Evolutionary conservation across 345 rosid species (phyloP).

Genomic region (Gossypium anomalum): DNA sequence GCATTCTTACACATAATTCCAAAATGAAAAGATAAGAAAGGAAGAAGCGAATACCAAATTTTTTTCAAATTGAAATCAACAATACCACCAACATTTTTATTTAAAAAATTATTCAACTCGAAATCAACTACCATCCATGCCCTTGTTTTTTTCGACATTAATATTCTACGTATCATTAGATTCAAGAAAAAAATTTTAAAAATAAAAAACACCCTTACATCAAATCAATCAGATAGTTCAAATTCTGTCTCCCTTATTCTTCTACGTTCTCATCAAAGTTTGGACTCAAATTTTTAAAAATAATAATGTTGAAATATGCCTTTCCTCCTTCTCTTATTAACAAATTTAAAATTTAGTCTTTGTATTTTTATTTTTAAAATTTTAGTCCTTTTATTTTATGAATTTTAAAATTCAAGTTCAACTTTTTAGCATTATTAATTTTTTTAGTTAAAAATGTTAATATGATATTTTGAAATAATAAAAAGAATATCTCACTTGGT

Average conservation of each 20-base stretch:
- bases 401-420: accelerated
- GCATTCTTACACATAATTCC: not conserved
- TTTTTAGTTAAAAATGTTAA: no score
- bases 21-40: not conserved
- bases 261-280: not conserved
- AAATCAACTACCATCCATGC: not conserved
- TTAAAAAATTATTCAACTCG: not conserved
- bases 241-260: not conserved
- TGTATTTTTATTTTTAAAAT: no score
- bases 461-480: no score
- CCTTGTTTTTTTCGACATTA: not conserved
- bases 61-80: conserved; percentile 3
- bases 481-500: accelerated
- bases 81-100: not conserved
- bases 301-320: no score
- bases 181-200: no score
- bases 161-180: not conserved
- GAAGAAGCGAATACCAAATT: not conserved
- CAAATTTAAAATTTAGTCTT: accelerated
- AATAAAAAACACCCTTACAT: not conserved
- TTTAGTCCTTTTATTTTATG: accelerated
- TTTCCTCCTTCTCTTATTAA: no score
- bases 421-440: no score
- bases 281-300: not conserved
- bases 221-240: not conserved